Percentiles rank a stretch among this genome's conserved stretches.
Conservation (phyloP, 2,329 filamentous ascomycete genomes). For the Aureobasidium sp. region DNA sequence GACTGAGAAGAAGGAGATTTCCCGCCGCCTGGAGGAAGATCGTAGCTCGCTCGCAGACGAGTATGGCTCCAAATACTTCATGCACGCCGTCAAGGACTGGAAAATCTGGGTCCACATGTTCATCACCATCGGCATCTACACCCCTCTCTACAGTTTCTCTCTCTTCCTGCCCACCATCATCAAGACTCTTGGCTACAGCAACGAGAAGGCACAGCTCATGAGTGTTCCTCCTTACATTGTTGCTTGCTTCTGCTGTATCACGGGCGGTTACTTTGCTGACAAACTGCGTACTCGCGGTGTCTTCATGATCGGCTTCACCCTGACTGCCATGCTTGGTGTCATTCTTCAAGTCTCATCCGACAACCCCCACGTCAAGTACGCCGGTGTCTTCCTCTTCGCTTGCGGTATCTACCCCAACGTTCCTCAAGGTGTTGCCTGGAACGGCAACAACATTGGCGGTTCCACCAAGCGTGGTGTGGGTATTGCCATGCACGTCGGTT, state of each 20-base stretch:
- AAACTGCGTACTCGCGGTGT: slow-evolving; percentile 35
- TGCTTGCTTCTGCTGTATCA: slow-evolving; percentile 28
- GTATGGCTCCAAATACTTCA: slow-evolving; percentile 33
- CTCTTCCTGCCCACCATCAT: slow-evolving; percentile 44
- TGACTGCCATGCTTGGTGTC: slow-evolving; percentile 24
- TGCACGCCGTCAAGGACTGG: slow-evolving; percentile 35
- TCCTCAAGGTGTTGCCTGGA: slow-evolving; percentile 52
- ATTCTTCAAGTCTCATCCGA: slow-evolving; percentile 32
- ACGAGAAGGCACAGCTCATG: slow-evolving; percentile 37
- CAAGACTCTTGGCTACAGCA: slow-evolving; percentile 56
- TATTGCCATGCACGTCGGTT: slow-evolving; percentile 51
- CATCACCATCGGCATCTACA: slow-evolving; percentile 30
- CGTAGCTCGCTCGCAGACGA: slow-evolving; percentile 31
- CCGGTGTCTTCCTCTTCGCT: slow-evolving; percentile 28
- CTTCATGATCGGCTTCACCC: slow-evolving; percentile 24
- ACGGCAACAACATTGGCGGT: slow-evolving; percentile 53
- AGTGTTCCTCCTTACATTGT: slow-evolving; percentile 27
- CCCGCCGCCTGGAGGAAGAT: slow-evolving; percentile 24
- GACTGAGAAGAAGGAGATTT: slow-evolving; percentile 40
- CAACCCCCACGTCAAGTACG: slow-evolving; percentile 31
- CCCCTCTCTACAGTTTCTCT: slow-evolving; percentile 26
- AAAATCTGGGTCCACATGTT: slow-evolving; percentile 38
- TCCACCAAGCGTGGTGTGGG: slow-evolving; percentile 50
- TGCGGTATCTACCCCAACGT: slow-evolving; percentile 57
- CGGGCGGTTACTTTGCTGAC: slow-evolving; percentile 27